phyloP scores from a whole-genome alignment of 352 stramenopile genomes.

The Blastocystis sp. region DNA sequence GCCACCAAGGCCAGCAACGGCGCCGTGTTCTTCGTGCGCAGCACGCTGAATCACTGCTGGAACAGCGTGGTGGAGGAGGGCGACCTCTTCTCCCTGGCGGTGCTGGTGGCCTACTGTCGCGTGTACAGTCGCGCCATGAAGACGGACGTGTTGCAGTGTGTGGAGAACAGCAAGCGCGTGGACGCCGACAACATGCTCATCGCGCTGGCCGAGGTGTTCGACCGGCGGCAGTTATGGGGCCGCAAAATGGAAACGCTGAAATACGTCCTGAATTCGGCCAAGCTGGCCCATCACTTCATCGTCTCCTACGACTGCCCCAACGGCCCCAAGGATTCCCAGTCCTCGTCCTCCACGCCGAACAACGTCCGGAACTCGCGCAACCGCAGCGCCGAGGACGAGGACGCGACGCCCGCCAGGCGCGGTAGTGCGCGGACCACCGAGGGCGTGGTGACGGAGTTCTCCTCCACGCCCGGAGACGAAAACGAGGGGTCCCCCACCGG shows the following conservation, averaged over 20 bases:
- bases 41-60: background rate
- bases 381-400: background rate
- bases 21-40: background rate
- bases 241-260: conserved; percentile 14
- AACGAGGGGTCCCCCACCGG: background rate
- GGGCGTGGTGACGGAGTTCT: background rate
- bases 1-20: conserved; percentile 4
- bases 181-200: conserved; percentile 22
- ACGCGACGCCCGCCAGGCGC: background rate
- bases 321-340: background rate
- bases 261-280: background rate
- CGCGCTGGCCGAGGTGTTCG: background rate
- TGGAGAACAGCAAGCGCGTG: background rate
- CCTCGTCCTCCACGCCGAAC: too few relatives aligned
- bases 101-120: conserved; percentile 19
- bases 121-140: background rate
- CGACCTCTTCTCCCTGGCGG: background rate
- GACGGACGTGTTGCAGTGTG: conserved; percentile 6
- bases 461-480: background rate
- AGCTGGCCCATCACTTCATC: background rate
- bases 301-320: background rate
- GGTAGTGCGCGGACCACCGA: background rate
- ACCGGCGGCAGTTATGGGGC: background rate
- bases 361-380: background rate
- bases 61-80: conserved; percentile 3